Evolutionary conservation across 2,329 filamentous ascomycete genomes (phyloP).

Genomic region (Lecanoromycetidae sp.): DNA sequence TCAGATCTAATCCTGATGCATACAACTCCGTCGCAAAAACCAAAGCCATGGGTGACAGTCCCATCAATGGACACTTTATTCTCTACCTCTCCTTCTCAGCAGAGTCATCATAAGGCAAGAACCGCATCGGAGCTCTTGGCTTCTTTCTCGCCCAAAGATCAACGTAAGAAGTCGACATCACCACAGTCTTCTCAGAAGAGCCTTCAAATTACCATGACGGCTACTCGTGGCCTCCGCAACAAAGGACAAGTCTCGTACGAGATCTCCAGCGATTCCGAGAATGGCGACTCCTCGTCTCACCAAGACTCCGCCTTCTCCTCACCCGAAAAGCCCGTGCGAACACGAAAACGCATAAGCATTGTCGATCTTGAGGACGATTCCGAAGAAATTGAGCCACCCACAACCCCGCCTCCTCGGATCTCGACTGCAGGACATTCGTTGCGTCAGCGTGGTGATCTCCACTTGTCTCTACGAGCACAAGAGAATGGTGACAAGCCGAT

Average conservation of each 20-base stretch:
- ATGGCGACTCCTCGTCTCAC: constrained; percentile 1
- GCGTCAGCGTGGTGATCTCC: constrained; percentile 15
- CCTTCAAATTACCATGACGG: constrained; percentile 8
- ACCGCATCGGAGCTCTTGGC: constrained; percentile 13
- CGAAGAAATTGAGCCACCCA: constrained; percentile 4
- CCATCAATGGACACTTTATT: background rate
- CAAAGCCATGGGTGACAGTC: background rate
- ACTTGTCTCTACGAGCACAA: constrained; percentile 15
- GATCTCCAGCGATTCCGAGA: constrained; percentile 16
- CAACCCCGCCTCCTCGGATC: constrained; percentile 10
- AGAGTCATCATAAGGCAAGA: background rate
- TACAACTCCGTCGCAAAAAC: too few species aligned
- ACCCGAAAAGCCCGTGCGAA: constrained; percentile 13
- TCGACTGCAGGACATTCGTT: constrained; percentile 18
- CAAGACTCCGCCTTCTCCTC: constrained; percentile 16
- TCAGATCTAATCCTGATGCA: background rate
- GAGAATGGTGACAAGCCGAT: constrained; percentile 17
- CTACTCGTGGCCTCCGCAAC: constrained; percentile 7
- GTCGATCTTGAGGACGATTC: constrained; percentile 11
- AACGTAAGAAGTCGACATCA: background rate
- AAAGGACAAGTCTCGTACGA: constrained; percentile 15
- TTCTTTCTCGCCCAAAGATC: constrained; percentile 10
- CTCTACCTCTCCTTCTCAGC: background rate
- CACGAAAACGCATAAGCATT: background rate
- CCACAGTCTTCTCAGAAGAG: background rate